A percentile compares a stretch with the other conserved stretches of the same genome.
phyloP scores from a whole-genome alignment of 2,329 filamentous ascomycete species.

The Hymenoscyphus repandus region DNA sequence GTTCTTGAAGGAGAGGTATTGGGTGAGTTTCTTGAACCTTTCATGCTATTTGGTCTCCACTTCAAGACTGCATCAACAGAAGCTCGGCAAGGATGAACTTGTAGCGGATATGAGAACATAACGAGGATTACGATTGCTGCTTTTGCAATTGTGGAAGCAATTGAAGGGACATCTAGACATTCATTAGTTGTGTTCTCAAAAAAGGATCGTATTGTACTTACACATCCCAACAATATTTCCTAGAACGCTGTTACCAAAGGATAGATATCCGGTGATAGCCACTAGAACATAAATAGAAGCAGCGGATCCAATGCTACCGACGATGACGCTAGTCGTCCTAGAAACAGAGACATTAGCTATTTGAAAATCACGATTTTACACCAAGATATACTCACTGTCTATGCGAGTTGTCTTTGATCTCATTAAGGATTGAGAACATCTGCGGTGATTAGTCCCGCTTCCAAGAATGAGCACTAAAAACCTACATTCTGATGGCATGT shows the following conservation, averaged over 20 bases:
- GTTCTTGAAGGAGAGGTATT: slow-evolving; percentile 34
- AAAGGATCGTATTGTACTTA: slow-evolving; percentile 40
- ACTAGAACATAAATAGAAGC: slow-evolving; percentile 83
- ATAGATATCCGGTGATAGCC: slow-evolving; percentile 91
- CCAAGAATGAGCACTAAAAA: not conserved
- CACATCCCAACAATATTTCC: slow-evolving; percentile 95
- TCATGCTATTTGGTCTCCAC: slow-evolving; percentile 64
- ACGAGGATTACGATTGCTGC: slow-evolving; percentile 94
- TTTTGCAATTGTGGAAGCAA: slow-evolving; percentile 85
- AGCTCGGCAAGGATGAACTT: slow-evolving; percentile 94
- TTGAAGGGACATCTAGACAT: slow-evolving; percentile 57
- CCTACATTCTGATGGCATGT: slow-evolving; percentile 95
- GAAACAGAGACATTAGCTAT: slow-evolving; percentile 3
- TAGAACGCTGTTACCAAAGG: slow-evolving; percentile 82
- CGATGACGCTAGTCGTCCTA: slow-evolving; percentile 73
- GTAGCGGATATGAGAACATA: slow-evolving; percentile 92
- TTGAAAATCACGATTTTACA: not conserved
- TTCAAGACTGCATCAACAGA: slow-evolving; percentile 89
- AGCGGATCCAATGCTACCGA: slow-evolving; percentile 82
- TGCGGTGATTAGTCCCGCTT: slow-evolving; percentile 36
- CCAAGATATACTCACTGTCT: slow-evolving; percentile 32
- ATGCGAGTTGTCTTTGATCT: slow-evolving; percentile 81
- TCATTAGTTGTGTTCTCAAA: slow-evolving; percentile 5
- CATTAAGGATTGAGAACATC: slow-evolving; percentile 99
- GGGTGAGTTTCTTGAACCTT: slow-evolving; percentile 31